These are phyloP conservation scores for Voacanga thouarsii DNA, from an alignment of 257 asterid genomes.

Conservation along the genomic window DNA sequence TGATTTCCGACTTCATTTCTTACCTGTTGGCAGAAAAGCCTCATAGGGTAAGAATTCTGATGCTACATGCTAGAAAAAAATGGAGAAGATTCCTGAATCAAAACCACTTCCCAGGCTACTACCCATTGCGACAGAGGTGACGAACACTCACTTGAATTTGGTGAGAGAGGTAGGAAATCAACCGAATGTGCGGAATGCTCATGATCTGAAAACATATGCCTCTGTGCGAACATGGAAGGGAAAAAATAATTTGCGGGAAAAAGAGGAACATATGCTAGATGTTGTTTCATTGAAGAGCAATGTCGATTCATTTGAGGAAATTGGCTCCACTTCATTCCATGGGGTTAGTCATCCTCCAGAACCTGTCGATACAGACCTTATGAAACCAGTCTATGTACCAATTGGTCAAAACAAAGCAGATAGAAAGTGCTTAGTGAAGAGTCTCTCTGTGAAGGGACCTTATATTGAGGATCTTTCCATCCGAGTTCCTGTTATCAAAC, in stretches of 20 bases:
- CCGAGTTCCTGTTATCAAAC: slow-evolving; percentile 42
- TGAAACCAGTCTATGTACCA: slow-evolving; percentile 74
- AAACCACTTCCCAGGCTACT: slow-evolving; percentile 50
- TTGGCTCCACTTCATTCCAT: slow-evolving; percentile 63
- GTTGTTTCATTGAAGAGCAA: slow-evolving; percentile 33
- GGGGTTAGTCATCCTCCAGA: slow-evolving; percentile 87
- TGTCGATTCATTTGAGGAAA: slow-evolving; percentile 55
- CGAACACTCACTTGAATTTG: slow-evolving; percentile 31
- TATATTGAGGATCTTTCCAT: slow-evolving; percentile 54
- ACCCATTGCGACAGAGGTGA: slow-evolving; percentile 29
- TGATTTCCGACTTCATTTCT: neutral
- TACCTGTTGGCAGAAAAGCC: neutral
- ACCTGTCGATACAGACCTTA: slow-evolving; percentile 59
- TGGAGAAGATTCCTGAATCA: slow-evolving; percentile 62
- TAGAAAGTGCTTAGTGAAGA: slow-evolving; percentile 48
- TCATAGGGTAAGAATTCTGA: slow-evolving; percentile 31
- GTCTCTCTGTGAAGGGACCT: slow-evolving; percentile 57
- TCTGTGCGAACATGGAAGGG: slow-evolving; percentile 53
- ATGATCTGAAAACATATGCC: slow-evolving; percentile 30
- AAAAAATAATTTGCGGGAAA: slow-evolving; percentile 41
- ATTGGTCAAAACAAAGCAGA: slow-evolving; percentile 52
- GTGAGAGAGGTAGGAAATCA: slow-evolving; percentile 41
- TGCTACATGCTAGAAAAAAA: slow-evolving; percentile 47
- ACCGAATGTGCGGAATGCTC: slow-evolving; percentile 29
- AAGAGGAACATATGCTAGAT: slow-evolving; percentile 47